These are phyloP conservation scores for Acer yangbiense DNA, from an alignment of 345 rosid genomes.

Conservation along the genomic window DNA sequence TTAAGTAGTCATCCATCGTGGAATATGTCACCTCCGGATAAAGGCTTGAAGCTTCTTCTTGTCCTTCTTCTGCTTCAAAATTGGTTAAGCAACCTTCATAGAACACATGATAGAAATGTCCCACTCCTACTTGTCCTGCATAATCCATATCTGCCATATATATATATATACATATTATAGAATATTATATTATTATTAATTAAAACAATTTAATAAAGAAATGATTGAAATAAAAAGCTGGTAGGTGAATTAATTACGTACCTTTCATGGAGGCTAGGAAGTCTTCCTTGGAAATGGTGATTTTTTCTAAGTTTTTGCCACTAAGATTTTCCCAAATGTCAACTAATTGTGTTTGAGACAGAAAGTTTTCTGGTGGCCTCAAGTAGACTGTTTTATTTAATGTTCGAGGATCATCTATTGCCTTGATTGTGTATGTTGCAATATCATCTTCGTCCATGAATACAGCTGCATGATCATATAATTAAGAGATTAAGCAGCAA, in stretches of 20 bases:
- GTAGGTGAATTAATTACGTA: neutral
- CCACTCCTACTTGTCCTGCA: conserved; percentile 60
- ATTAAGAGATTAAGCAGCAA: too few relatives aligned
- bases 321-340: conserved; percentile 71
- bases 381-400: conserved; percentile 65
- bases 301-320: conserved; percentile 50
- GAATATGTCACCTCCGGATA: conserved; percentile 75
- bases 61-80: conserved; percentile 56
- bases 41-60: conserved; percentile 73
- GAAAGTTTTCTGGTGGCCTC: conserved; percentile 56
- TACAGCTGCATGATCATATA: conserved; percentile 35
- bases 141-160: conserved; percentile 51
- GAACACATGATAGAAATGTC: conserved; percentile 83
- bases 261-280: conserved; percentile 72
- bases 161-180: too few relatives aligned
- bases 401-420: conserved; percentile 70
- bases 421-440: conserved; percentile 59
- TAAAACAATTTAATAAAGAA: neutral
- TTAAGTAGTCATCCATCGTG: conserved; percentile 68
- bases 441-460: conserved; percentile 72
- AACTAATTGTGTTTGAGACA: conserved; percentile 58
- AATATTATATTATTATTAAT: too few relatives aligned
- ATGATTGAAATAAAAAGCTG: too few relatives aligned
- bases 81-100: conserved; percentile 84
- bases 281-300: conserved; percentile 40